These are phyloP conservation scores for Monosporascus sp. DNA, from an alignment of 2,329 filamentous ascomycete genomes.

Conservation along the genomic window DNA sequence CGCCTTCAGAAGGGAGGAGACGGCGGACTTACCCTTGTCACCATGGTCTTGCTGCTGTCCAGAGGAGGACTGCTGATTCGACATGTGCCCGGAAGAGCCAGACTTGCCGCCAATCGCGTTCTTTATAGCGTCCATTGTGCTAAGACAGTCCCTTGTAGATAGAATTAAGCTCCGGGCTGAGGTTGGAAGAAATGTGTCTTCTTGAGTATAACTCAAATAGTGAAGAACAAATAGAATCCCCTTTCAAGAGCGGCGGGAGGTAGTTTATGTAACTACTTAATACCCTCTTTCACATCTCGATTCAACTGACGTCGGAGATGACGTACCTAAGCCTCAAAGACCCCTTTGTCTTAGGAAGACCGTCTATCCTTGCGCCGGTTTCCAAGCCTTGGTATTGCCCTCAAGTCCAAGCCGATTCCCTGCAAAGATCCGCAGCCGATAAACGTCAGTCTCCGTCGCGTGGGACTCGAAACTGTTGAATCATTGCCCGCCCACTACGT, in stretches of 20 bases:
- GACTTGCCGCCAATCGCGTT: conserved; percentile 17
- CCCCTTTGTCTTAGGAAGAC: too few species aligned
- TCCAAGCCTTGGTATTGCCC: background rate
- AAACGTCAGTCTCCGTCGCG: background rate
- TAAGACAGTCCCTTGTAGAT: background rate
- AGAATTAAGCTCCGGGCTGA: background rate
- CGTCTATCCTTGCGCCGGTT: too few species aligned
- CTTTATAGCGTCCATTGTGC: conserved; percentile 26
- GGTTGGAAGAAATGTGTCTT: too few species aligned
- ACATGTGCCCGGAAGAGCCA: background rate
- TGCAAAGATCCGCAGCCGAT: background rate
- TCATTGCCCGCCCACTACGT: too few species aligned
- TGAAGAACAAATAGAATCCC: background rate
- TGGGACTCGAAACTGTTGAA: too few species aligned
- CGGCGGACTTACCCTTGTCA: conserved; percentile 24
- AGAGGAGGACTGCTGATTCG: conserved; percentile 4
- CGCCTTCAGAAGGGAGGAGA: too few species aligned
- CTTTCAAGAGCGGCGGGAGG: too few species aligned
- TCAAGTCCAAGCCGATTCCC: background rate
- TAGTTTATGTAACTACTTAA: too few species aligned
- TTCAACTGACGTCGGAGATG: too few species aligned
- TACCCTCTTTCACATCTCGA: too few species aligned
- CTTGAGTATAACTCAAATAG: background rate
- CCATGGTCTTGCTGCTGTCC: conserved; percentile 26
- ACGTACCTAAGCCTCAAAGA: too few species aligned